Evolutionary conservation across 495 filamentous ascomycete species (phyloP).

Genomic region (Hypoxylon rickii): DNA sequence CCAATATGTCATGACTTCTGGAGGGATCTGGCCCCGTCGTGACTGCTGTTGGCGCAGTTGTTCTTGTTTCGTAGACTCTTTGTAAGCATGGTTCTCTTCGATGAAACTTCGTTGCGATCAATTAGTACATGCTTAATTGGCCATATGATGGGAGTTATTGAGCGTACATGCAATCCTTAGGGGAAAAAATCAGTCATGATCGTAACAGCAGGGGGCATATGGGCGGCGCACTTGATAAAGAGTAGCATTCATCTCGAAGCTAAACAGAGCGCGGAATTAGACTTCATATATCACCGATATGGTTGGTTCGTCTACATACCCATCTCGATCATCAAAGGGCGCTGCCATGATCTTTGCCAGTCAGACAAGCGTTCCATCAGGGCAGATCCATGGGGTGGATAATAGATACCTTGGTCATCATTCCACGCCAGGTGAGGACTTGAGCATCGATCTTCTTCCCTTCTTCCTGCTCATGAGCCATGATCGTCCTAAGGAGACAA

Average conservation of each 20-base stretch:
- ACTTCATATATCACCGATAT: neutral
- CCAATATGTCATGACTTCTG: slow-evolving; percentile 61
- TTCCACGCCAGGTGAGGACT: slow-evolving; percentile 92
- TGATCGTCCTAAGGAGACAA: slow-evolving; percentile 76
- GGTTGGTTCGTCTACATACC: slow-evolving; percentile 53
- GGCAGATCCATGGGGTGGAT: neutral
- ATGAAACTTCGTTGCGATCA: slow-evolving; percentile 84
- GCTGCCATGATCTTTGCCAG: slow-evolving; percentile 74
- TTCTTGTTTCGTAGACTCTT: slow-evolving; percentile 56
- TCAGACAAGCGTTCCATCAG: neutral
- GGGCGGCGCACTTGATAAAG: slow-evolving; percentile 73
- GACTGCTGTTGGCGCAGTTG: slow-evolving; percentile 64
- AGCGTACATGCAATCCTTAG: slow-evolving; percentile 78
- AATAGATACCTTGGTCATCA: slow-evolving; percentile 87
- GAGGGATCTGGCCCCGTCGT: slow-evolving; percentile 56
- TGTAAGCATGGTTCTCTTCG: slow-evolving; percentile 82
- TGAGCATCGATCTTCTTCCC: slow-evolving; percentile 72
- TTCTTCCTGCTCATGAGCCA: slow-evolving; percentile 68
- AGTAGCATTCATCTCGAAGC: slow-evolving; percentile 96
- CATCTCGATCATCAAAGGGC: slow-evolving; percentile 80
- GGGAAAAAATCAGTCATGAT: slow-evolving; percentile 10
- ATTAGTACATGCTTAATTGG: too few relatives aligned
- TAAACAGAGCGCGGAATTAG: slow-evolving; percentile 40
- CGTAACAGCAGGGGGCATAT: neutral
- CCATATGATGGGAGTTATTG: neutral